Evolutionary conservation across 768 basidiomycete species (phyloP).

Genomic region (Inosperma sp.): DNA sequence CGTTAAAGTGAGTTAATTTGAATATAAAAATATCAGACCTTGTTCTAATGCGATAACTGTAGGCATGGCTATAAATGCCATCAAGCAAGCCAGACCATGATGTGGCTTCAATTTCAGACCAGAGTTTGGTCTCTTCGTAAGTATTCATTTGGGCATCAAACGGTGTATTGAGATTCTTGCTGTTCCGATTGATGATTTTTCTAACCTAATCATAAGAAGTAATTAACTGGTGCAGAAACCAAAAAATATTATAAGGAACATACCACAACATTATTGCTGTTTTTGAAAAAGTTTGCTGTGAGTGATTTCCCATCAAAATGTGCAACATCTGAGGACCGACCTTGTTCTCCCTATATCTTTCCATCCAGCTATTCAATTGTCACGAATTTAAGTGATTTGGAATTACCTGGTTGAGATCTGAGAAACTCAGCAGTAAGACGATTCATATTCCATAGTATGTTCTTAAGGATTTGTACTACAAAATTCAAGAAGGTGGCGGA

Average conservation of each 20-base stretch:
- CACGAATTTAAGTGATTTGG: neutral
- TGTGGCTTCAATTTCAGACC: neutral
- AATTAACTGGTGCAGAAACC: too few relatives aligned
- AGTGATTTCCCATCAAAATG: neutral
- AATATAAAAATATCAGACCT: neutral
- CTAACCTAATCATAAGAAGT: neutral
- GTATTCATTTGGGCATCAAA: neutral
- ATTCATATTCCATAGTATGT: too few relatives aligned
- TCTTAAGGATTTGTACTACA: too few relatives aligned
- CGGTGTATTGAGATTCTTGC: neutral
- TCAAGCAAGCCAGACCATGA: neutral
- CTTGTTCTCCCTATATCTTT: neutral
- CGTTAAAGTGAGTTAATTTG: too few relatives aligned
- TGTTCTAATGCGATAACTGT: neutral
- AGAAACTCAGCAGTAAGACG: too few relatives aligned
- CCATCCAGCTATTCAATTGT: neutral
- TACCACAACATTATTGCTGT: neutral
- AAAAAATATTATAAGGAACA: neutral
- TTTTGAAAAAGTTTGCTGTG: too few relatives aligned
- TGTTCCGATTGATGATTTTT: neutral
- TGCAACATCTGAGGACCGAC: neutral
- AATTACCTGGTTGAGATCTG: neutral
- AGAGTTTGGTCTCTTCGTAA: neutral
- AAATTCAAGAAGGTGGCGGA: too few relatives aligned
- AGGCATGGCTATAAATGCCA: neutral